A percentile compares a stretch with the other conserved stretches of the same genome.
Evolutionary conservation across 164 flowering plant species (phyloP).

Genomic region (Nymphaea colorata): DNA sequence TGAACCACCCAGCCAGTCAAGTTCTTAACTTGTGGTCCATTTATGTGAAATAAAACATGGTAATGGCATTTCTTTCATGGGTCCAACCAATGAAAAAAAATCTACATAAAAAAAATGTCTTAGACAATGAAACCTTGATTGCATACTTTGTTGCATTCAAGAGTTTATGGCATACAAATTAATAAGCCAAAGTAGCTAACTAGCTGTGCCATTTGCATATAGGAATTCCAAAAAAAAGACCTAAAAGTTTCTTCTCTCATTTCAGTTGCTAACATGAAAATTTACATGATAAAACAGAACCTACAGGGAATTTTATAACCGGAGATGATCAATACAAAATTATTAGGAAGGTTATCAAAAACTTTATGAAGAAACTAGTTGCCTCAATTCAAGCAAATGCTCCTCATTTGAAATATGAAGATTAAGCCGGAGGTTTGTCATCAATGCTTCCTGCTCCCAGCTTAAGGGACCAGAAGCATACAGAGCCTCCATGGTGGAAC

Average conservation of each 20-base stretch:
- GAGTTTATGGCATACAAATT: slow-evolving; percentile 22
- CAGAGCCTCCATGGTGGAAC: slow-evolving; percentile 68
- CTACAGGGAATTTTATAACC: slow-evolving; percentile 2
- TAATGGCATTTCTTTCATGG: background rate
- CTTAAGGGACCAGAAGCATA: slow-evolving; percentile 87
- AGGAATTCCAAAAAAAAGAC: slow-evolving; percentile 11
- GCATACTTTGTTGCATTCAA: slow-evolving; percentile 18
- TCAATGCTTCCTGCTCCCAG: slow-evolving; percentile 81
- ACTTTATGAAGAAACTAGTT: slow-evolving; percentile 44
- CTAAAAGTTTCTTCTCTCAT: slow-evolving; percentile 20
- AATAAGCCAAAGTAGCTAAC: slow-evolving; percentile 5
- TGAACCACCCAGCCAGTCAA: background rate
- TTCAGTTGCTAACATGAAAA: slow-evolving; percentile 2
- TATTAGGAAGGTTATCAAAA: slow-evolving; percentile 16
- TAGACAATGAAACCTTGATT: background rate
- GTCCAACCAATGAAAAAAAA: background rate
- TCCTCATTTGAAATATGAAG: slow-evolving; percentile 91
- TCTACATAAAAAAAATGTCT: background rate
- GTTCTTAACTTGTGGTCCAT: background rate
- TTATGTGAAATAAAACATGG: background rate
- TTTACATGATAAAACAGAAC: background rate
- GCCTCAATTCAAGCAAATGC: slow-evolving; percentile 72
- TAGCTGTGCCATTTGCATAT: slow-evolving; percentile 12
- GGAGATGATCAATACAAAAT: slow-evolving; percentile 10
- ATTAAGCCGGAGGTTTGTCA: slow-evolving; percentile 76